Conservation (phyloP, 257 asterid genomes). For the Solanum sitiens region DNA sequence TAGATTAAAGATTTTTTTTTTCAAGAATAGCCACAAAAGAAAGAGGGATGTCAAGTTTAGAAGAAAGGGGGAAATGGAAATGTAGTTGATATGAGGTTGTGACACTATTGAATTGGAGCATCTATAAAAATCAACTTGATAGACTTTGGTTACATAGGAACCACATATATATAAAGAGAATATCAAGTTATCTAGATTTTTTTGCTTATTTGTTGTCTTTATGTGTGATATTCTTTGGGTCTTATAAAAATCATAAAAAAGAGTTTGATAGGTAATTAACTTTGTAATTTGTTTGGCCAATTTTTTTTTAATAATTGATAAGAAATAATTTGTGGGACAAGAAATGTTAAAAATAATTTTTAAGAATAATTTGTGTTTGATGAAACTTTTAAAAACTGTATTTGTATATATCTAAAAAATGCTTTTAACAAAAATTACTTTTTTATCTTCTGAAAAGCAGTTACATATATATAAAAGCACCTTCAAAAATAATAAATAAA, state of each 20-base stretch:
- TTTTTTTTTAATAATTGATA: background rate
- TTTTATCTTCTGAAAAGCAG: background rate
- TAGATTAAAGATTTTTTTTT: background rate
- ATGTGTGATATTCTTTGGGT: background rate
- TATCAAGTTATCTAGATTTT: background rate
- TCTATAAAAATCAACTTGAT: background rate
- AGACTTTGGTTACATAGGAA: background rate
- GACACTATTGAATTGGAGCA: background rate
- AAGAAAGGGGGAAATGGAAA: background rate
- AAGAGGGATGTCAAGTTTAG: background rate
- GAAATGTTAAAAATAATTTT: too few relatives aligned
- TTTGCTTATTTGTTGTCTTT: background rate
- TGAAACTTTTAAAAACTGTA: too few relatives aligned
- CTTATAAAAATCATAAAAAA: background rate
- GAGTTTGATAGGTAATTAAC: background rate
- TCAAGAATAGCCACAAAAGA: background rate
- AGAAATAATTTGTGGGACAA: background rate
- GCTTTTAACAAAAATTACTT: fast-evolving
- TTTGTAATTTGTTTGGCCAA: background rate
- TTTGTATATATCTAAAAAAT: too few relatives aligned
- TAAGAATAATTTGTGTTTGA: background rate
- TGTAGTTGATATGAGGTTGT: background rate
- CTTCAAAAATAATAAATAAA: too few relatives aligned
- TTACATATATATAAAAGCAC: too few relatives aligned
- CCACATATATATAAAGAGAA: background rate